Base-by-base conservation (phyloP, 257 asterid species). In the Nyctanthes arbortristis region DNA sequence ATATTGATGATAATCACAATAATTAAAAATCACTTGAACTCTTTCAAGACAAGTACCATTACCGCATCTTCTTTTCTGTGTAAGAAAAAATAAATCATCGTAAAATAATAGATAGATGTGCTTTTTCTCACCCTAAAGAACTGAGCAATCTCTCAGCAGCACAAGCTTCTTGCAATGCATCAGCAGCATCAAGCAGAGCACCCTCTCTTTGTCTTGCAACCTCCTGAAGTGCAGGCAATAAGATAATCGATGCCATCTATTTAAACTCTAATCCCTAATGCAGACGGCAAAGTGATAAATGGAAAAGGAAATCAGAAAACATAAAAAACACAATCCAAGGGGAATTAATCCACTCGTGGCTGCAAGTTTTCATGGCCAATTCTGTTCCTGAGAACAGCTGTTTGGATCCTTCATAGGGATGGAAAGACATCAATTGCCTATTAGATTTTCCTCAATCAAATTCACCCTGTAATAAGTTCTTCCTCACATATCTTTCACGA, bases 121-220 rank as follows among this genome's bases (percentile, higher is more conserved):
- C 16, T 11, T 57, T 70, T 66, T 34, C 66, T 71, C 61, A 91
- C 97, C 97, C 79, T 68, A 91, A 82, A 67, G 94, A 83, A 78
- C 82, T 84, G 69, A 90, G 90, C 83, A 86, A 64, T 66, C 93
- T 88, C 74, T 90, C 96, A 58, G 94, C 84, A 74, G 84, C 92
- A 73, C 94, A 86, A 58, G 94, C 94, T 67, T 86, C 94, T 70
- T 90, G 96, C 63, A 91, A 78, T 39, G 96, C 92, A 68, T 85
- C 90, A 47, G 81, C 81, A 68, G 97, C 97, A 52, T 88, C 89
- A 75, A 72, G 73, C 64, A 83, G 32, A 32, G 92, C 92, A 64
- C 59, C 24, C 35, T 88, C 96, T 75, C 94, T 75, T 73, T 88
- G 90, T 78, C 75, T 76, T 10, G 71, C 60, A 27, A 85, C 88